Percentiles rank a stretch among this genome's conserved stretches.
Evolutionary conservation across 768 basidiomycete species (phyloP).

Genomic region (Nevesoporus exiguus): DNA sequence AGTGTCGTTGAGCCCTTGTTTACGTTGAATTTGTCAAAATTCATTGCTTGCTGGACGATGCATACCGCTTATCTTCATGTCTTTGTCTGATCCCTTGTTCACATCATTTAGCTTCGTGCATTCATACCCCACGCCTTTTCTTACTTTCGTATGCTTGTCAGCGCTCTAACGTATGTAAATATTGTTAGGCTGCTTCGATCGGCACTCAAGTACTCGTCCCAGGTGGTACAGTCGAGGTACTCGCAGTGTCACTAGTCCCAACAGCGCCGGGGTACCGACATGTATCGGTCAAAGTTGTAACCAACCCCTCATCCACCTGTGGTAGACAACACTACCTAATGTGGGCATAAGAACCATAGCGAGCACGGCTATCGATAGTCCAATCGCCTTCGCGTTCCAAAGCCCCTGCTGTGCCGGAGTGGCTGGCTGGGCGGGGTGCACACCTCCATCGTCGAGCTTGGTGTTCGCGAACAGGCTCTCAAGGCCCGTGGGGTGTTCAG

Average conservation of each 20-base stretch:
- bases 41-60: conserved; percentile 33
- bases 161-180: not conserved
- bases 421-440: not conserved
- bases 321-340: conserved; percentile 16
- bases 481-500: conserved; percentile 73
- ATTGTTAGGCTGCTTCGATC: conserved; percentile 10
- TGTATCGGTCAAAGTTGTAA: conserved; percentile 23
- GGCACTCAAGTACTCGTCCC: conserved; percentile 3
- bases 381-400: conserved; percentile 1
- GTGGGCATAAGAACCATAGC: conserved; percentile 20
- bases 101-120: conserved; percentile 5
- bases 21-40: conserved; percentile 7
- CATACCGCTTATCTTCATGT: conserved; percentile 7
- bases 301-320: conserved; percentile 21
- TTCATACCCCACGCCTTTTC: conserved; percentile 20
- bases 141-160: conserved; percentile 1
- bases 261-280: too few species aligned
- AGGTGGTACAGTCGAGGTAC: conserved; percentile 1
- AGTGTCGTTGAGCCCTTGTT: not conserved
- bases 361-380: conserved; percentile 12
- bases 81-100: not conserved
- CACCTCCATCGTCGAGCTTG: conserved; percentile 45
- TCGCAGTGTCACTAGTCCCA: conserved; percentile 3
- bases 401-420: not conserved
- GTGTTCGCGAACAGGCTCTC: conserved; percentile 67